A percentile compares a stretch with the other conserved stretches of the same genome.
These are phyloP conservation scores for Rhynchospora pubera DNA, from an alignment of 176 grass and related monocot species.

Conservation along the genomic window DNA sequence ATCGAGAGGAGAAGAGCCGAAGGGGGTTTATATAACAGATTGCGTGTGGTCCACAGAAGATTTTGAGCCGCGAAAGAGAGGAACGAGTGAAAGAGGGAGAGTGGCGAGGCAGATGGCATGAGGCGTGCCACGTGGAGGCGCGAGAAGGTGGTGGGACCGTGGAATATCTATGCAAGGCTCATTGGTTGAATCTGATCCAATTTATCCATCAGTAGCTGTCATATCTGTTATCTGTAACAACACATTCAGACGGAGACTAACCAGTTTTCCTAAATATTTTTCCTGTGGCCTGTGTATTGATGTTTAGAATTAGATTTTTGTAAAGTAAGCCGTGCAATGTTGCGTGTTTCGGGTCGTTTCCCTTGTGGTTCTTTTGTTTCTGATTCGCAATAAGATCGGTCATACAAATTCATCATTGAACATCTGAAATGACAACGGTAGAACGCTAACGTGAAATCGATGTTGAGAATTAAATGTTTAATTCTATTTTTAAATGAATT, in stretches of 20 bases:
- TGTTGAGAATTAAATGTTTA: too few species aligned
- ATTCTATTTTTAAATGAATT: too few species aligned
- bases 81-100: background rate
- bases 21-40: slow-evolving; percentile 1
- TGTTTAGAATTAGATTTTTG: too few species aligned
- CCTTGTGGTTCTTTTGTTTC: too few species aligned
- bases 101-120: background rate
- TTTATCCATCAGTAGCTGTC: background rate
- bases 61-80: background rate
- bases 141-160: background rate
- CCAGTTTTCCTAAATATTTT: background rate
- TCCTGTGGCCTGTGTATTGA: too few species aligned
- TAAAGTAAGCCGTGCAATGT: too few species aligned
- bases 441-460: too few species aligned
- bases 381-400: too few species aligned
- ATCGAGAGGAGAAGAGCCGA: background rate
- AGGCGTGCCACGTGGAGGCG: slow-evolving; percentile 6
- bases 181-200: background rate
- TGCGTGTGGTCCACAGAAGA: background rate
- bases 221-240: background rate
- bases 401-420: too few species aligned
- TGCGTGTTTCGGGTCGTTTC: too few species aligned
- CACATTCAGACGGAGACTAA: background rate
- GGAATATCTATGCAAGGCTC: background rate
- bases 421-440: too few species aligned